Percentiles rank a stretch among this genome's conserved stretches.
Evolutionary conservation across 805 yeast genomes (phyloP).

Genomic region (Brettanomyces naardenensis): DNA sequence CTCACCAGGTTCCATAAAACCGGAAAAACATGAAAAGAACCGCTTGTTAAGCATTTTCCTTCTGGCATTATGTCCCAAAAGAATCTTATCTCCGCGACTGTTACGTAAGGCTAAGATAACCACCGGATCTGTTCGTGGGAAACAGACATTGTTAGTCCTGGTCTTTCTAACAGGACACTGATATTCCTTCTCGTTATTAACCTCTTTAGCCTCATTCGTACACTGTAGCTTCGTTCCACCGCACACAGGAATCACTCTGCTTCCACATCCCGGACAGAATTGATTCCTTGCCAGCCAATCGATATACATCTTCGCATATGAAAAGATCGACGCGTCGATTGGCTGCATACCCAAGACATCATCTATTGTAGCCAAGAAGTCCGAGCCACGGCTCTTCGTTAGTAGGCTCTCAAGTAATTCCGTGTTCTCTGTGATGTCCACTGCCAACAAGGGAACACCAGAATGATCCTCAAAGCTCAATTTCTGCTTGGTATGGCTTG

Average conservation of each 20-base stretch:
- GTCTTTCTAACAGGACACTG: slow-evolving; percentile 33
- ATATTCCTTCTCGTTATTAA: background rate
- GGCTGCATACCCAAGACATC: slow-evolving; percentile 18
- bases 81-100: slow-evolving; percentile 47
- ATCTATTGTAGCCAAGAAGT: slow-evolving; percentile 6
- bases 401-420: slow-evolving; percentile 5
- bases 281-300: slow-evolving; percentile 76
- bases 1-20: slow-evolving; percentile 94
- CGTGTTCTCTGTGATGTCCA: slow-evolving; percentile 39
- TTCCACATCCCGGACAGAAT: slow-evolving; percentile 86
- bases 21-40: slow-evolving; percentile 85
- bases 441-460: slow-evolving; percentile 60
- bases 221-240: slow-evolving; percentile 61
- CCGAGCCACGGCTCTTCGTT: background rate
- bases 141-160: slow-evolving; percentile 65
- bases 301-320: slow-evolving; percentile 76
- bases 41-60: slow-evolving; percentile 17
- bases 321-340: slow-evolving; percentile 57
- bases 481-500: background rate
- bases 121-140: slow-evolving; percentile 90
- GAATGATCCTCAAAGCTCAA: slow-evolving; percentile 32
- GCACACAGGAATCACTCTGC: slow-evolving; percentile 48
- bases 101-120: slow-evolving; percentile 75
- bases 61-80: slow-evolving; percentile 64
- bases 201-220: slow-evolving; percentile 25